Conservation (phyloP, 2,329 filamentous ascomycete genomes). For the Tothia fuscella region DNA sequence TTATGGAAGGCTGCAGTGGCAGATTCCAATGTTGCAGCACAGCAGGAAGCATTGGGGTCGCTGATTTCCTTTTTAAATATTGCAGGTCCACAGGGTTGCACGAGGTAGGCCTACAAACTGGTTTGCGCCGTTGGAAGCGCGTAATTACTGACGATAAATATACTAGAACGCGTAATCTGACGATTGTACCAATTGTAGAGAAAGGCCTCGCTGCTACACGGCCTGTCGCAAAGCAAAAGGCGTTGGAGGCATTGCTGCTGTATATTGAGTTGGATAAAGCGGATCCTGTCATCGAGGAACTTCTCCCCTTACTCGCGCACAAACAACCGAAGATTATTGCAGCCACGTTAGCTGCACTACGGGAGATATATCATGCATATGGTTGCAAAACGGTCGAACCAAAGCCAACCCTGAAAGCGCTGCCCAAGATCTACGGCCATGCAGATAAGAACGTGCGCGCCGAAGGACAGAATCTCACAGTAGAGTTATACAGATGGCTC, state of each 20-base stretch:
- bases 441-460: conserved; percentile 97
- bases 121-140: not conserved
- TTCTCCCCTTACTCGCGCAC: conserved; percentile 69
- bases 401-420: conserved; percentile 74
- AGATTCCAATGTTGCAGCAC: conserved; percentile 93
- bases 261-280: conserved; percentile 84
- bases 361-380: conserved; percentile 81
- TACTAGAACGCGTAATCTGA: conserved; percentile 56
- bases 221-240: conserved; percentile 76
- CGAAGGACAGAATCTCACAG: conserved; percentile 79
- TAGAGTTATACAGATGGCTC: conserved; percentile 94
- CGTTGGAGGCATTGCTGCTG: conserved; percentile 74
- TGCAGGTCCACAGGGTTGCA: conserved; percentile 66
- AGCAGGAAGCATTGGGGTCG: conserved; percentile 80
- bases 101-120: conserved; percentile 41
- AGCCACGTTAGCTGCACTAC: conserved; percentile 62
- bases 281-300: conserved; percentile 77
- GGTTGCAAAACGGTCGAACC: conserved; percentile 91
- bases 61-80: conserved; percentile 89
- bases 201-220: conserved; percentile 83
- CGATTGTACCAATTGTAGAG: conserved; percentile 71
- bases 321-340: conserved; percentile 86
- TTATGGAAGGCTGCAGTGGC: conserved; percentile 88
- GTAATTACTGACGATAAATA: conserved; percentile 10
- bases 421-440: conserved; percentile 88